A percentile compares a stretch with the other conserved stretches of the same genome.
Conservation (phyloP, 805 yeast genomes). For the Saturnispora mendoncae region DNA sequence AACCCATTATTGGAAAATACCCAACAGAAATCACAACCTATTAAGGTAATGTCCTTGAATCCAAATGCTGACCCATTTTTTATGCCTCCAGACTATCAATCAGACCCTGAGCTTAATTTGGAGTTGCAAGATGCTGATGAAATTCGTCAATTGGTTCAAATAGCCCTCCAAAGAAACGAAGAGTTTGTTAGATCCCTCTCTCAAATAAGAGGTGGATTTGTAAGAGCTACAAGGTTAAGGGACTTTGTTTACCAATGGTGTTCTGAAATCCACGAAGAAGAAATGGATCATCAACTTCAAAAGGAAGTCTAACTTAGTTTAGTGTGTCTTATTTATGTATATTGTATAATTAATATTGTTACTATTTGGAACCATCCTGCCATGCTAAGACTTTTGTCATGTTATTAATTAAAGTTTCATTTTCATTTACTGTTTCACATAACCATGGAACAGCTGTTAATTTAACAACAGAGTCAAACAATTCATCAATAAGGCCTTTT, state of each 20-base stretch:
- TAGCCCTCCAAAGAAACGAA: conserved; percentile 71
- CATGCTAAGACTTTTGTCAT: conserved; percentile 13
- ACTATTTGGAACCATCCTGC: conserved; percentile 2
- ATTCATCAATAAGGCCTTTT: conserved; percentile 52
- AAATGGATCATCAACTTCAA: conserved; percentile 2
- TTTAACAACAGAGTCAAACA: conserved; percentile 39
- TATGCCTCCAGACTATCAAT: conserved; percentile 44
- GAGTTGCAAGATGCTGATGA: conserved; percentile 53
- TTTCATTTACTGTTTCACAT: not conserved
- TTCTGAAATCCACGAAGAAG: conserved; percentile 65
- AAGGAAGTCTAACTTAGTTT: too few species aligned
- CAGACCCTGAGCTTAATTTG: conserved; percentile 38
- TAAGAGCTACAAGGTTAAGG: conserved; percentile 69
- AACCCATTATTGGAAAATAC: conserved; percentile 5
- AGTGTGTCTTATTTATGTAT: too few species aligned
- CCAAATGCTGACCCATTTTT: conserved; percentile 56
- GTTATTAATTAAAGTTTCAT: too few species aligned
- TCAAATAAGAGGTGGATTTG: conserved; percentile 64
- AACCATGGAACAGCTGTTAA: conserved; percentile 10
- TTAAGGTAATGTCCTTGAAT: too few species aligned
- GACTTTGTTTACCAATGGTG: conserved; percentile 74
- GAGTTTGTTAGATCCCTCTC: conserved; percentile 77
- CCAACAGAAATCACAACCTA: conserved; percentile 12
- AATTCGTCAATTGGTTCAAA: conserved; percentile 65
- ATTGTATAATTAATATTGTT: conserved; percentile 7